Conservation (phyloP, 495 filamentous ascomycete genomes). For the Copromyces sp. region DNA sequence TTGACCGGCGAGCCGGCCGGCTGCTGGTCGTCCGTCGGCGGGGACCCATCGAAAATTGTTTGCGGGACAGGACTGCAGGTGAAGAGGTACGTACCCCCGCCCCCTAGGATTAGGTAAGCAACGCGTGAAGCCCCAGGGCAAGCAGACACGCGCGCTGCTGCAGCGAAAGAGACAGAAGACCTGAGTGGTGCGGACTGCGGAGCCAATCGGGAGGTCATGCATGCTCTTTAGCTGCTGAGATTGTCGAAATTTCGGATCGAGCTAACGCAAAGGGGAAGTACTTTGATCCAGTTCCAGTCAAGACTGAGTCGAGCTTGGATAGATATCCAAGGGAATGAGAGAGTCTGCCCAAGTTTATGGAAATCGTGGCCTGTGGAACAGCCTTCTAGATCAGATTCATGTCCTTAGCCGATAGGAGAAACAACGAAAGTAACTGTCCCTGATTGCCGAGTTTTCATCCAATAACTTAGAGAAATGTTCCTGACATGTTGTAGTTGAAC, state of each 20-base stretch:
- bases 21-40: background rate
- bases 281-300: background rate
- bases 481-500: too few relatives aligned
- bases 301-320: too few relatives aligned
- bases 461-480: too few relatives aligned
- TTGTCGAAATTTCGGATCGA: background rate
- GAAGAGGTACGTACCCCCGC: background rate
- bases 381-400: too few relatives aligned
- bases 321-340: too few relatives aligned
- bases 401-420: too few relatives aligned
- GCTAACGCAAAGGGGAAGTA: background rate
- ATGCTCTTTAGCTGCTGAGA: slow-evolving; percentile 11
- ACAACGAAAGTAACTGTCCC: too few relatives aligned
- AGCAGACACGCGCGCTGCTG: background rate
- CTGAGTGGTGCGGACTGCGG: background rate
- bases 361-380: too few relatives aligned
- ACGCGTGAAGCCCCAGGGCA: too few relatives aligned
- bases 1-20: background rate
- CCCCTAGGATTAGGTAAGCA: slow-evolving; percentile 16
- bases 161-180: background rate
- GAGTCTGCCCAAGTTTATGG: too few relatives aligned
- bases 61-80: background rate
- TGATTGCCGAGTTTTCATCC: too few relatives aligned
- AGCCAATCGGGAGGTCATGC: slow-evolving; percentile 14
- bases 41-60: slow-evolving; percentile 15